Conservation (phyloP, 73 alveolate genomes). For the Stentor coeruleus region DNA sequence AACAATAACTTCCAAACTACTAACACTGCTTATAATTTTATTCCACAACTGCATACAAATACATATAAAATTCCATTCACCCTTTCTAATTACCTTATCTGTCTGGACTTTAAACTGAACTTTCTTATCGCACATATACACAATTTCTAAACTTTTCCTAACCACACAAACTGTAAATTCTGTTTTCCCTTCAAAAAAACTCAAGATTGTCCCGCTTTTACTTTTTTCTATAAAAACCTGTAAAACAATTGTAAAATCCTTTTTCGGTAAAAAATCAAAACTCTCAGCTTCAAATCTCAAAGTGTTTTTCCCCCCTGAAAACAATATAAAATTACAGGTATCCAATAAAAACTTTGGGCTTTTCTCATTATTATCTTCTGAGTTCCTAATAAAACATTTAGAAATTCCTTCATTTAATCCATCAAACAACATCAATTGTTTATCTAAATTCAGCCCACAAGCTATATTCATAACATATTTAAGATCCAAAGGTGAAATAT, state of each 20-base stretch:
- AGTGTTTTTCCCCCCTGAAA: no score
- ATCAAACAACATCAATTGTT: background rate
- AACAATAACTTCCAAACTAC: background rate
- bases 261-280: constrained; percentile 11
- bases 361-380: no score
- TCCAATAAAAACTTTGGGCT: background rate
- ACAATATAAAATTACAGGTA: background rate
- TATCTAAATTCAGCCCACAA: background rate
- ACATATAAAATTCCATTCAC: background rate
- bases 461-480: background rate
- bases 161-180: background rate
- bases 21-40: background rate
- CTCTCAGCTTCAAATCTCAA: background rate
- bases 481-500: background rate
- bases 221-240: background rate
- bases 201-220: background rate
- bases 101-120: background rate
- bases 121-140: background rate
- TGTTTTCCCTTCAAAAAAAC: background rate
- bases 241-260: background rate
- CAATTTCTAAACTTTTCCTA: background rate
- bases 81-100: background rate
- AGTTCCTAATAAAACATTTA: no score
- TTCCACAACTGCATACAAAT: background rate
- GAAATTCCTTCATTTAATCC: background rate